phyloP scores from a whole-genome alignment of 495 filamentous ascomycete genomes.

The Daldinia concentrica region DNA sequence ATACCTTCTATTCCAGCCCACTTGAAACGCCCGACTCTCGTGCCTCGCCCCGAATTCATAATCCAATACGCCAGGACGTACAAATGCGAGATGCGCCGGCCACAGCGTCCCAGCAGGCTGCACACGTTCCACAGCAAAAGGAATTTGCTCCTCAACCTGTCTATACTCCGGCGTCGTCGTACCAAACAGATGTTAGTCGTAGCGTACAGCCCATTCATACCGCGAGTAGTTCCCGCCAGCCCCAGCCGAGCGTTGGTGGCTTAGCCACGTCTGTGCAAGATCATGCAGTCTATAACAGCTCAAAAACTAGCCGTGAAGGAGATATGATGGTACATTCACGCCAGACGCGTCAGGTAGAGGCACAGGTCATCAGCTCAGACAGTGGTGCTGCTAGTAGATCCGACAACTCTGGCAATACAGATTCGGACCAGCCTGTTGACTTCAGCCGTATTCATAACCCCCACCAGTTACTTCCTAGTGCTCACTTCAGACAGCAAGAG shows the following conservation, averaged over 20 bases:
- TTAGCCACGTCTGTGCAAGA: conserved; percentile 18
- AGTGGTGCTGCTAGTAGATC: conserved; percentile 53
- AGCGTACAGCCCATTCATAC: conserved; percentile 17
- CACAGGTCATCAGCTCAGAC: conserved; percentile 48
- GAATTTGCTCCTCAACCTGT: conserved; percentile 23
- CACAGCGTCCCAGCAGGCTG: conserved; percentile 11
- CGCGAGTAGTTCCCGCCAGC: conserved; percentile 34
- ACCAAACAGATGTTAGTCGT: conserved; percentile 24
- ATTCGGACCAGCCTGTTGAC: conserved; percentile 49
- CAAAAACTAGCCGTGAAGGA: conserved; percentile 18
- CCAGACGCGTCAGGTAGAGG: conserved; percentile 36
- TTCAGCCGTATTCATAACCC: conserved; percentile 46
- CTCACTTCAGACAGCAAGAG: conserved; percentile 44
- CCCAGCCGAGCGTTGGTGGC: conserved; percentile 11
- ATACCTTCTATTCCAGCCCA: conserved; percentile 94
- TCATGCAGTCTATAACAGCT: not conserved
- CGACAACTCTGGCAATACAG: conserved; percentile 53
- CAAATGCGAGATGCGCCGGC: conserved; percentile 47
- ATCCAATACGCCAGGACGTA: conserved; percentile 55
- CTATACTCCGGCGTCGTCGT: conserved; percentile 15
- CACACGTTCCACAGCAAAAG: conserved; percentile 15
- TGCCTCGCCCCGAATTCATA: conserved; percentile 52
- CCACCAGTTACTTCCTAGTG: conserved; percentile 48
- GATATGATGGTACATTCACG: conserved; percentile 2
- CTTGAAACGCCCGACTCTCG: conserved; percentile 60